phyloP scores from a whole-genome alignment of 2,329 filamentous ascomycete genomes.

The Penicillium aurantiogriseum region DNA sequence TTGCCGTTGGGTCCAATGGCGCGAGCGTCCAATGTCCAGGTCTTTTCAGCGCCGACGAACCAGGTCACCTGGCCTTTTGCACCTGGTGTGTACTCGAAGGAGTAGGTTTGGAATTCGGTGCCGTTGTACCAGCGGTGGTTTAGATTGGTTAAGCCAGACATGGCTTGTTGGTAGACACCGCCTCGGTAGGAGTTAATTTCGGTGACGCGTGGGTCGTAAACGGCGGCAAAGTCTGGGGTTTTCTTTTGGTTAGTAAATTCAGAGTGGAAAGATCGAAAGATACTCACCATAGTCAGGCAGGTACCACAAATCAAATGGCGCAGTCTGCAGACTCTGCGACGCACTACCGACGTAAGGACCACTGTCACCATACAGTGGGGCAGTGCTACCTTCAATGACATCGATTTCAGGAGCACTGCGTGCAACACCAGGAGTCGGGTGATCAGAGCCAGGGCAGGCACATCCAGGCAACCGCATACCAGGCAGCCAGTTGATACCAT shows the following conservation, averaged over 20 bases:
- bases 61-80: slow-evolving; percentile 62
- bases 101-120: slow-evolving; percentile 61
- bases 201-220: slow-evolving; percentile 61
- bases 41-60: slow-evolving; percentile 64
- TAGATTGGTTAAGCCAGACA: slow-evolving; percentile 60
- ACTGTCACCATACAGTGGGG: slow-evolving; percentile 48
- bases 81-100: slow-evolving; percentile 64
- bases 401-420: slow-evolving; percentile 70
- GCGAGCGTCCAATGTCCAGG: slow-evolving; percentile 61
- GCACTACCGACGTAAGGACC: slow-evolving; percentile 58
- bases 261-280: not conserved
- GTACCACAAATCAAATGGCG: slow-evolving; percentile 70
- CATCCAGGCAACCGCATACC: slow-evolving; percentile 70
- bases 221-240: slow-evolving; percentile 57
- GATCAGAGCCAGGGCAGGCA: slow-evolving; percentile 63
- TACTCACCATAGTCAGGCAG: slow-evolving; percentile 57
- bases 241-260: not conserved
- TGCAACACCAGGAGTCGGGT: slow-evolving; percentile 64
- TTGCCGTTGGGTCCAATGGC: slow-evolving; percentile 68
- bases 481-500: slow-evolving; percentile 65
- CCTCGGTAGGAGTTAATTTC: slow-evolving; percentile 61
- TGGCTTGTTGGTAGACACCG: slow-evolving; percentile 61
- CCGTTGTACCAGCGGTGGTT: slow-evolving; percentile 68
- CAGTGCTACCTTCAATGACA: slow-evolving; percentile 66
- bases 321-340: slow-evolving; percentile 66